Conservation (phyloP, 2,329 filamentous ascomycete genomes). For the Davidsoniella australis region DNA sequence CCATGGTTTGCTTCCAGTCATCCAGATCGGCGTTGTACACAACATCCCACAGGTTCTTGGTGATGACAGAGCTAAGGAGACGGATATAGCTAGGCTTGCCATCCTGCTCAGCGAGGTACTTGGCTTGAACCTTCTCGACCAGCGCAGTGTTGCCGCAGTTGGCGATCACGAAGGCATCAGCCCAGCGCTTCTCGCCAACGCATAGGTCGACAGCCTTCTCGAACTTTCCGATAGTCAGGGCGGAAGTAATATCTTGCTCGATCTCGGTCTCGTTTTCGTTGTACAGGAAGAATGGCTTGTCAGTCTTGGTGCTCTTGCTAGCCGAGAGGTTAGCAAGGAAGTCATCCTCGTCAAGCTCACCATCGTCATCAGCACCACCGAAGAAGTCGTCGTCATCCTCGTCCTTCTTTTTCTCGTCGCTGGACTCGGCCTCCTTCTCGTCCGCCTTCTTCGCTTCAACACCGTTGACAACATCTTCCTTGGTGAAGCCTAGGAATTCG, state of each 20-base stretch:
- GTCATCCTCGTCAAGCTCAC: conserved; percentile 51
- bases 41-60: conserved; percentile 95
- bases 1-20: conserved; percentile 97
- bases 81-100: conserved; percentile 82
- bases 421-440: conserved; percentile 19
- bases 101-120: conserved; percentile 71
- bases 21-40: conserved; percentile 87
- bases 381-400: conserved; percentile 60
- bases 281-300: conserved; percentile 85
- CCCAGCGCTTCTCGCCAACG: conserved; percentile 73
- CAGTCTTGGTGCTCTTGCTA: conserved; percentile 80
- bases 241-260: conserved; percentile 73
- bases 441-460: conserved; percentile 18
- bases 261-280: conserved; percentile 66
- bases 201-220: conserved; percentile 79
- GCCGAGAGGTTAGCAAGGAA: conserved; percentile 75
- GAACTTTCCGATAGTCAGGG: conserved; percentile 81
- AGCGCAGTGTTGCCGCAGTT: conserved; percentile 90
- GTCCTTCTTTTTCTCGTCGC: conserved; percentile 38
- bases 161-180: conserved; percentile 94
- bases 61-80: conserved; percentile 75
- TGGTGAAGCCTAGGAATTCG: conserved; percentile 75
- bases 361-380: conserved; percentile 40
- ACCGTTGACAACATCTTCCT: conserved; percentile 27
- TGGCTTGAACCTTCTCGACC: conserved; percentile 81